Conservation (phyloP, 2,329 filamentous ascomycete genomes). For the Phoma herbarum region DNA sequence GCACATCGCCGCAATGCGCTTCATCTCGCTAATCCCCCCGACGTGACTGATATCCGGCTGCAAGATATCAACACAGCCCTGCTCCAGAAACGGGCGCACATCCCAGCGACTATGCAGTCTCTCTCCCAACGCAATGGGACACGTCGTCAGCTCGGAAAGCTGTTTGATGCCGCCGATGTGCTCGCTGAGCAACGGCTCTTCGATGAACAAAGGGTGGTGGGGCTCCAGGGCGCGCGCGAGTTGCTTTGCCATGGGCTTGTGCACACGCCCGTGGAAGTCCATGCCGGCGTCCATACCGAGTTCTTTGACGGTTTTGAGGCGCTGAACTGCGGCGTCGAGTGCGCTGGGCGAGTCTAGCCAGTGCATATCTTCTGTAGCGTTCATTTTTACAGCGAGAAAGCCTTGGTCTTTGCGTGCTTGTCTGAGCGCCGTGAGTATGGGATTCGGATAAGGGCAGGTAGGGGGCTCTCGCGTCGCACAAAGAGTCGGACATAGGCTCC, state of each 20-base stretch:
- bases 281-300: slow-evolving; percentile 76
- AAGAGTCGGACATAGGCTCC: no score
- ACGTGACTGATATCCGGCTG: slow-evolving; percentile 78
- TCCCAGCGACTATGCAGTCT: slow-evolving; percentile 78
- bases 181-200: slow-evolving; percentile 76
- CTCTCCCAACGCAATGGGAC: slow-evolving; percentile 77
- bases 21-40: slow-evolving; percentile 76
- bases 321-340: slow-evolving; percentile 70
- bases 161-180: slow-evolving; percentile 72
- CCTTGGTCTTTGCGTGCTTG: slow-evolving; percentile 68
- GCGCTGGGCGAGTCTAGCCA: slow-evolving; percentile 77
- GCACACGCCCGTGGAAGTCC: slow-evolving; percentile 80
- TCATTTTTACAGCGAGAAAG: slow-evolving; percentile 78
- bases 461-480: no score
- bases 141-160: slow-evolving; percentile 64
- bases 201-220: slow-evolving; percentile 76
- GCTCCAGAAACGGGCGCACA: slow-evolving; percentile 74
- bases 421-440: neutral
- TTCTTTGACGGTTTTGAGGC: slow-evolving; percentile 73
- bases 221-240: slow-evolving; percentile 73
- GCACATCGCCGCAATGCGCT: slow-evolving; percentile 73
- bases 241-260: slow-evolving; percentile 84
- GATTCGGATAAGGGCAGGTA: no score
- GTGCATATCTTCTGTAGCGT: slow-evolving; percentile 76
- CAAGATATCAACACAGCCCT: slow-evolving; percentile 72